Base-by-base conservation (phyloP, 768 basidiomycete species). In the Wakefieldia striispora region DNA sequence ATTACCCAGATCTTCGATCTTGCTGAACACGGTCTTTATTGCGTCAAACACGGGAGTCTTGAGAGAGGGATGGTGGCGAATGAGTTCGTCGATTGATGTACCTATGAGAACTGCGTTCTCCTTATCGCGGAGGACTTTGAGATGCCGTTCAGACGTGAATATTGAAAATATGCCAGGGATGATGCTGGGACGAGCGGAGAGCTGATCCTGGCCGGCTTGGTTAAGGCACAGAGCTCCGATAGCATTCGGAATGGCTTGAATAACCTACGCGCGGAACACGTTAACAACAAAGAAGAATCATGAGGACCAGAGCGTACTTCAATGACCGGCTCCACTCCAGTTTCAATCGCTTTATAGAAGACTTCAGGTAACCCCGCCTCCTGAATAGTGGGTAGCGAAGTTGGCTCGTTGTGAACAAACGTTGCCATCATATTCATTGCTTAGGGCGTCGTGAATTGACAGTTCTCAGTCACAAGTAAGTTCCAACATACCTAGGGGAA, bases 361-460 rank as follows among this genome's bases (percentile, higher is more conserved):
- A 83, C 79, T 59, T 93, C 89, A 1, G 97, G 97, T 3, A 99
- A 69, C 6, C 86, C 83, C 23, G 84, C 80, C 68, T 99, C 97
- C 69, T 99, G 97, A 19, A 99, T 88, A 46, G 95, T 86, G 2
- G 83, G 74, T 49, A 99, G 72, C 14, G 92, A 97, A 0, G 95
- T 97, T 7, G 97, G 97, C 67, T 99, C 97, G 56, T 98, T 99
- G 74, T 99, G 95, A 9, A 98, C 85, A 69, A 97, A 97, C 0
- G 93, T 93, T 13, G 93, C 84, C 85, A 97, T 91, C 62, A 94
- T 87, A 65, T 95, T 93, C 74, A 95, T 91, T 5, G 91, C 93
- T 58, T 46, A 27, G 9, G 46, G 19, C 6, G 31, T 29, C 16
- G 56, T 63, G 45, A 62, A 27, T 50, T 34, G 31, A 26, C 26